A percentile compares a stretch with the other conserved stretches of the same genome.
These are phyloP conservation scores for Penicillium hordei DNA, from an alignment of 2,329 filamentous ascomycete genomes.

Conservation along the genomic window DNA sequence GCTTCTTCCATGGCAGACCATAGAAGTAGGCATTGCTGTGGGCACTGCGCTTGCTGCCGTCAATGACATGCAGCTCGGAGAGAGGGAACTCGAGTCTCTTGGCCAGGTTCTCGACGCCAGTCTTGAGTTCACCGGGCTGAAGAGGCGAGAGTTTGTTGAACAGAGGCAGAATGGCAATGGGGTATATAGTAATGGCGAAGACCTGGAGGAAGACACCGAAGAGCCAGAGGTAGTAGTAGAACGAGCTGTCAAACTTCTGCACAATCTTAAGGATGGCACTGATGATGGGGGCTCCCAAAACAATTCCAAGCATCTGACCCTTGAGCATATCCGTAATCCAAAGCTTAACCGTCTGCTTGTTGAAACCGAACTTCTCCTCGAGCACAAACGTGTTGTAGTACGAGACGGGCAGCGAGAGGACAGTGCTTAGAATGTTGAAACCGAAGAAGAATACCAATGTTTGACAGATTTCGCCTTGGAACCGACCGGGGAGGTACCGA, in stretches of 20 bases:
- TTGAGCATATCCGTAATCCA: slow-evolving; percentile 92
- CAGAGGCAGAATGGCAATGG: slow-evolving; percentile 85
- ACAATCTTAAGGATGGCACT: slow-evolving; percentile 92
- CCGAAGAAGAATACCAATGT: slow-evolving; percentile 88
- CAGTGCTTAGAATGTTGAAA: slow-evolving; percentile 78
- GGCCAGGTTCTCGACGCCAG: slow-evolving; percentile 79
- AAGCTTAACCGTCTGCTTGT: slow-evolving; percentile 89
- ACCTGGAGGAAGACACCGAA: slow-evolving; percentile 88
- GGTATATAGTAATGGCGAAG: slow-evolving; percentile 94
- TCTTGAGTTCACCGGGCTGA: slow-evolving; percentile 82
- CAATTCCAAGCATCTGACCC: slow-evolving; percentile 76
- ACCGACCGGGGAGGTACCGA: slow-evolving; percentile 71
- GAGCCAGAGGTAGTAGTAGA: slow-evolving; percentile 98
- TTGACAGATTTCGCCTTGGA: slow-evolving; percentile 89
- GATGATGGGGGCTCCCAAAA: slow-evolving; percentile 81
- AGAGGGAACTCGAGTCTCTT: slow-evolving; percentile 86
- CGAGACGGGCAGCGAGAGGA: slow-evolving; percentile 74
- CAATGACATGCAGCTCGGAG: slow-evolving; percentile 89
- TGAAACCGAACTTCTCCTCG: slow-evolving; percentile 97
- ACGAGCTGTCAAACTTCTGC: slow-evolving; percentile 86
- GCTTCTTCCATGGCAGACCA: slow-evolving; percentile 98
- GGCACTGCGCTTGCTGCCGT: slow-evolving; percentile 82
- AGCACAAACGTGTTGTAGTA: slow-evolving; percentile 95
- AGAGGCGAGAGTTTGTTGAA: slow-evolving; percentile 98
- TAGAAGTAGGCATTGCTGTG: slow-evolving; percentile 97